Evolutionary conservation across 805 yeast genomes (phyloP), one percentile per base, ranked within the genome.

Genomic region (Starmerella gropengiesseri): DNA sequence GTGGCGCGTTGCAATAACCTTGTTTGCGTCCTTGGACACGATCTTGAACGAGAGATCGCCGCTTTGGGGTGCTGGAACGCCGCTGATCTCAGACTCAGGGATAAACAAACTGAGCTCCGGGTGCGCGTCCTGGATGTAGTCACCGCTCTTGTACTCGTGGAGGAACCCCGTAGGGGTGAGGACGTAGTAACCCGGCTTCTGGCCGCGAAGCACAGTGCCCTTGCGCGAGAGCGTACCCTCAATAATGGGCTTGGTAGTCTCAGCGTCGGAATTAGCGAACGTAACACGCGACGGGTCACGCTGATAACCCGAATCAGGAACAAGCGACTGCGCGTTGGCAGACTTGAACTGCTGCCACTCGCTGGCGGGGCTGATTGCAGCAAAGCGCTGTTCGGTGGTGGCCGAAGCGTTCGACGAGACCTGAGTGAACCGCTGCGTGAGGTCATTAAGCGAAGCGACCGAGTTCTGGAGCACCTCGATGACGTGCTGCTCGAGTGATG

Each of bases 191-290:
- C 64, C 66, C 2, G 72, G 57, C 40, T 60, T 58, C 54, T 66
- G 69, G 41, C 63, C 58, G 51, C 68, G 67, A 41, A 61, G 52
- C 19, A 73, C 45, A 26, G 59, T 57, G 4, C 73, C 70, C 55
- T 69, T 70, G 42, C 70, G 65, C 47, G 57, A 57, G 27, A 73
- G 55, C 13, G 62, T 47, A 26, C 78, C 78, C 49, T 70, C 74
- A 12, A 72, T 58, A 18, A 70, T 56, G 4, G 78, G 77, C 21
- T 43, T 47, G 11, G 71, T 61, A 4, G 71, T 50, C 31, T 57
- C 61, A 52, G 68, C 70, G 37, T 55, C 57, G 41, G 58, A 56
- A 51, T 71, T 65, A 26, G 64, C 56, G 52, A 66, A 73, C 5
- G 60, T 46, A 23, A 71, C 54, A 19, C 52, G 50, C 17, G 59